Evolutionary conservation across 23 red algal genomes (phyloP).

Genomic region (Rhodosorus marinus): DNA sequence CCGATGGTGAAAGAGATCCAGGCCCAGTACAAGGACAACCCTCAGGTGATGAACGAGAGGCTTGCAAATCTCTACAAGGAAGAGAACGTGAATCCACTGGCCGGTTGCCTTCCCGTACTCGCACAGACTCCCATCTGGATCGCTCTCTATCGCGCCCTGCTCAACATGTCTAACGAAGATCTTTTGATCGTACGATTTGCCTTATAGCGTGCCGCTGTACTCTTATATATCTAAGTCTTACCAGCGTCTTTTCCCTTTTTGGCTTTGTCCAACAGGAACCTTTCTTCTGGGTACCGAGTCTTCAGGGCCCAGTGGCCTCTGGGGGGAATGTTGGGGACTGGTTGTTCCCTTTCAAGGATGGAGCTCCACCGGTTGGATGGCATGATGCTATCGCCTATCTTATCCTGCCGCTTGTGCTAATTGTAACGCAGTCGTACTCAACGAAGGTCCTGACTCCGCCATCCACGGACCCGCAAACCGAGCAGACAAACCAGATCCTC

Average conservation of each 20-base stretch:
- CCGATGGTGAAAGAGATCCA: slow-evolving; percentile 83
- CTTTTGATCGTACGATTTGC: too few relatives aligned
- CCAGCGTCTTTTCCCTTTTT: too few relatives aligned
- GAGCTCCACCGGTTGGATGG: slow-evolving; percentile 92
- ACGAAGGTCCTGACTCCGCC: slow-evolving; percentile 63
- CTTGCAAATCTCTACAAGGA: slow-evolving; percentile 82
- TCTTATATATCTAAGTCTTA: background rate
- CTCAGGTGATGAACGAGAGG: slow-evolving; percentile 71
- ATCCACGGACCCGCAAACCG: slow-evolving; percentile 17
- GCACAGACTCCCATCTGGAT: slow-evolving; percentile 93
- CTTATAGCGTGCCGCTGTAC: background rate
- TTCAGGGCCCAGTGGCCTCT: slow-evolving; percentile 74
- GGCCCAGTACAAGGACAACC: slow-evolving; percentile 79
- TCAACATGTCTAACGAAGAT: slow-evolving; percentile 74
- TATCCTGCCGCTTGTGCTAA: slow-evolving; percentile 56
- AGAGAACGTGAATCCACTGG: slow-evolving; percentile 84
- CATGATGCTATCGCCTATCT: slow-evolving; percentile 90
- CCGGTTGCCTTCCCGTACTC: slow-evolving; percentile 83
- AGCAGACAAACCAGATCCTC: slow-evolving; percentile 48
- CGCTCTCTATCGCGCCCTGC: slow-evolving; percentile 80
- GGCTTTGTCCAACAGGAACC: slow-evolving; percentile 55
- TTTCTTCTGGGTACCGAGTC: slow-evolving; percentile 82
- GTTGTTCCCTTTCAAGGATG: slow-evolving; percentile 86
- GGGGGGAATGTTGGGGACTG: slow-evolving; percentile 59
- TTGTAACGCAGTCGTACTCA: slow-evolving; percentile 50